Conservation (phyloP, 1,284 basidiomycete genomes). For the Termitomyces sp. region DNA sequence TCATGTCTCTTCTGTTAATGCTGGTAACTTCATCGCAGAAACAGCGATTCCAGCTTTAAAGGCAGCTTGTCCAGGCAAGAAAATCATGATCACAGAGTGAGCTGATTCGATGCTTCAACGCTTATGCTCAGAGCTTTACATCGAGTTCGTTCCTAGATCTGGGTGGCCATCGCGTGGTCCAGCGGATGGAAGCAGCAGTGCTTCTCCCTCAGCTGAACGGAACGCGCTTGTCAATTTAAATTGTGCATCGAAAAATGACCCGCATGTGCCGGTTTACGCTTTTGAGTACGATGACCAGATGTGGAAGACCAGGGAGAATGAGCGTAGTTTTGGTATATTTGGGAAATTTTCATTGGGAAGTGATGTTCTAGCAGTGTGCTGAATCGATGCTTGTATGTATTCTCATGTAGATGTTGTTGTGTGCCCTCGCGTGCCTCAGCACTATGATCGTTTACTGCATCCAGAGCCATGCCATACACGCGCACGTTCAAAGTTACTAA, state of each 20-base stretch:
- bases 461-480: too few species aligned
- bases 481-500: too few species aligned
- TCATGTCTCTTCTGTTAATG: conserved; percentile 19
- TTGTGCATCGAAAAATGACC: conserved; percentile 27
- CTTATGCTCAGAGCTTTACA: neutral
- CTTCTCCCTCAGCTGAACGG: conserved; percentile 25
- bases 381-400: neutral
- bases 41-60: conserved; percentile 28
- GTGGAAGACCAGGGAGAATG: conserved; percentile 30
- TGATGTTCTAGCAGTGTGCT: neutral
- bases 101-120: neutral
- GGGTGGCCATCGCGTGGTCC: conserved; percentile 33
- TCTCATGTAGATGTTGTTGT: too few species aligned
- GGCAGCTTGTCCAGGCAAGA: conserved; percentile 29
- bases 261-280: conserved; percentile 27
- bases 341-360: conserved; percentile 23
- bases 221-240: conserved; percentile 28
- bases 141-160: conserved; percentile 19
- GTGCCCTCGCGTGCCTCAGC: neutral
- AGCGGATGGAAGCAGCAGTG: conserved; percentile 20
- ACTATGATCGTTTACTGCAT: too few species aligned
- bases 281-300: conserved; percentile 33
- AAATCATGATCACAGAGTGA: conserved; percentile 31
- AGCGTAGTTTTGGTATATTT: conserved; percentile 32
- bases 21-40: conserved; percentile 30